Evolutionary conservation across 2,329 filamentous ascomycete genomes (phyloP).

Genomic region (Ophiostoma himal-ulmi): DNA sequence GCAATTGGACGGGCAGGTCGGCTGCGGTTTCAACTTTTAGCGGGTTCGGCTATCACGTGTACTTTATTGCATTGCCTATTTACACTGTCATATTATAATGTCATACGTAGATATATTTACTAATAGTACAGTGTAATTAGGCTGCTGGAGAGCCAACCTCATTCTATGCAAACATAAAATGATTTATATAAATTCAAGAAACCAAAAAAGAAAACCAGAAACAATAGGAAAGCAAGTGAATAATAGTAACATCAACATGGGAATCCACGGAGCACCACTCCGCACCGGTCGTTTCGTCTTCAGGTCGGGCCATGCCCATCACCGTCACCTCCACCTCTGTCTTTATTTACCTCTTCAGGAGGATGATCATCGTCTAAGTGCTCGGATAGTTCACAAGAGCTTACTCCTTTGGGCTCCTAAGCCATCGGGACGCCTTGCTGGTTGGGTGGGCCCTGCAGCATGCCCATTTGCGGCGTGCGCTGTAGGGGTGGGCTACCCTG

Average conservation of each 20-base stretch:
- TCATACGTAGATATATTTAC: neutral
- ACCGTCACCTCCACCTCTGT: too few species aligned
- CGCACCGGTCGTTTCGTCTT: too few species aligned
- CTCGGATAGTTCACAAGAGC: too few species aligned
- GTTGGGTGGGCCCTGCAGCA: slow-evolving; percentile 27
- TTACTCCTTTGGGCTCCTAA: neutral
- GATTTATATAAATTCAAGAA: neutral
- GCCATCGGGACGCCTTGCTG: slow-evolving; percentile 24
- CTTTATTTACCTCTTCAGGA: too few species aligned
- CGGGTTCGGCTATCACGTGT: neutral
- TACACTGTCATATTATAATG: neutral
- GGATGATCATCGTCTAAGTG: too few species aligned
- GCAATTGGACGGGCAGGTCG: neutral
- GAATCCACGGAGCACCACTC: too few species aligned
- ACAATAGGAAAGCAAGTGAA: neutral
- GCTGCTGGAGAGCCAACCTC: neutral
- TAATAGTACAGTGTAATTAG: neutral
- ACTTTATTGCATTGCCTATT: too few species aligned
- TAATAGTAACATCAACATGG: neutral
- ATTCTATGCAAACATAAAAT: neutral
- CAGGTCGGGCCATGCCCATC: too few species aligned
- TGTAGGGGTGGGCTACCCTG: slow-evolving; percentile 31
- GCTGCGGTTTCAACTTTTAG: neutral
- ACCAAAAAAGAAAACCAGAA: neutral
- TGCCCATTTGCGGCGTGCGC: slow-evolving; percentile 33